These are phyloP conservation scores for Phytophthora kernoviae DNA, from an alignment of 352 stramenopile species.

Conservation along the genomic window DNA sequence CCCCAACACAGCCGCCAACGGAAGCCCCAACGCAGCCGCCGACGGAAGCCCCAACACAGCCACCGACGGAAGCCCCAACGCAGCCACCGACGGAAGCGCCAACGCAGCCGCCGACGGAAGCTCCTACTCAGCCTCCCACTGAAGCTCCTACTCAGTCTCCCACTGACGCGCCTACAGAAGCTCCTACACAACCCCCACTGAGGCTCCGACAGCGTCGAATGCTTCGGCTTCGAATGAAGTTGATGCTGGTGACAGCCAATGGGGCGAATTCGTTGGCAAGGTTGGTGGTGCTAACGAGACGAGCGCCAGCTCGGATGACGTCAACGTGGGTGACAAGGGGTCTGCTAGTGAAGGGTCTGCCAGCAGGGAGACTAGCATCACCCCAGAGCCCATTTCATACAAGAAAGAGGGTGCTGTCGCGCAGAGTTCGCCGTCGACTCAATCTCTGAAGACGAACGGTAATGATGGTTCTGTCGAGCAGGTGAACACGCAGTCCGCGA, in stretches of 20 bases:
- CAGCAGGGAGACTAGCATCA: slow-evolving; percentile 9
- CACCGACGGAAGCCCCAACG: slow-evolving; percentile 17
- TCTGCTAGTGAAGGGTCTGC: slow-evolving; percentile 8
- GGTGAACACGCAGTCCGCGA: slow-evolving; percentile 34
- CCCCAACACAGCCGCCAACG: slow-evolving; percentile 17
- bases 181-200: slow-evolving; percentile 1
- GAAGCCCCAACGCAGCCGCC: slow-evolving; percentile 10
- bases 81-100: slow-evolving; percentile 16
- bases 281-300: slow-evolving; percentile 20
- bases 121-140: slow-evolving; percentile 10
- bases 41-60: slow-evolving; percentile 17
- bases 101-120: slow-evolving; percentile 14
- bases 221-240: slow-evolving; percentile 13
- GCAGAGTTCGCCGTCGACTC: slow-evolving; percentile 6
- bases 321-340: slow-evolving; percentile 20
- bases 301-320: slow-evolving; percentile 15
- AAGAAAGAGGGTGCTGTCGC: slow-evolving; percentile 14
- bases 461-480: slow-evolving; percentile 26
- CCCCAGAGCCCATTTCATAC: slow-evolving; percentile 11
- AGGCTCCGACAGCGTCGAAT: slow-evolving; percentile 11
- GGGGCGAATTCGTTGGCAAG: slow-evolving; percentile 25
- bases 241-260: slow-evolving; percentile 24
- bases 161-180: slow-evolving; percentile 13
- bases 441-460: slow-evolving; percentile 11
- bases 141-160: slow-evolving; percentile 10